These are phyloP conservation scores for Penicillium ucsense DNA, from an alignment of 495 filamentous ascomycete species.

Conservation along the genomic window DNA sequence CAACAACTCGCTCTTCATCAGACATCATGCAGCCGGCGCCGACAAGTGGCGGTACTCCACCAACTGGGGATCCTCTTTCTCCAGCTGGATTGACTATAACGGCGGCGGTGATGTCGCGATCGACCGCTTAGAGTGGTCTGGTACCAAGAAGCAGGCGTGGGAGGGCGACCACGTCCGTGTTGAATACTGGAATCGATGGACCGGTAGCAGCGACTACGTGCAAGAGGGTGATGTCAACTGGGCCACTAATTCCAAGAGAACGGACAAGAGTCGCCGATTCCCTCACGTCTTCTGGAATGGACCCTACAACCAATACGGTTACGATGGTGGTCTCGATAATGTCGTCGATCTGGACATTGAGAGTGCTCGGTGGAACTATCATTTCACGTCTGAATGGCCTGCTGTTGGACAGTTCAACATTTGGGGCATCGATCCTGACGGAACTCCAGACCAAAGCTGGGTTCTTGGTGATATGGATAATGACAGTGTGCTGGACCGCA, in stretches of 20 bases:
- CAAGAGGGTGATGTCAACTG: slow-evolving; percentile 51
- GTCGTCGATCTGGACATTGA: slow-evolving; percentile 37
- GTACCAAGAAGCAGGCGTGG: slow-evolving; percentile 54
- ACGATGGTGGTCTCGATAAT: slow-evolving; percentile 51
- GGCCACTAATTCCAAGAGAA: neutral
- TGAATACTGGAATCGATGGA: slow-evolving; percentile 56
- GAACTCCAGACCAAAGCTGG: slow-evolving; percentile 48
- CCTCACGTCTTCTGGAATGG: slow-evolving; percentile 59
- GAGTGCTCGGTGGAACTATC: slow-evolving; percentile 47
- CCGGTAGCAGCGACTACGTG: slow-evolving; percentile 54
- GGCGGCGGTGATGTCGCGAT: slow-evolving; percentile 40
- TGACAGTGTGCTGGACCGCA: slow-evolving; percentile 51
- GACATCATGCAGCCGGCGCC: slow-evolving; percentile 54
- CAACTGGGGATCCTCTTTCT: slow-evolving; percentile 52
- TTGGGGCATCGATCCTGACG: slow-evolving; percentile 60
- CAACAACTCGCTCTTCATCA: slow-evolving; percentile 38
- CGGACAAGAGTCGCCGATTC: slow-evolving; percentile 30
- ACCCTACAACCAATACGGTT: slow-evolving; percentile 58
- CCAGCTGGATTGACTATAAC: slow-evolving; percentile 46
- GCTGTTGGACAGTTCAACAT: slow-evolving; percentile 53
- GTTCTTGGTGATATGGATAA: slow-evolving; percentile 52
- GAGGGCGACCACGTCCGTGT: slow-evolving; percentile 53
- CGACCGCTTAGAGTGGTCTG: slow-evolving; percentile 42
- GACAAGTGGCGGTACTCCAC: slow-evolving; percentile 54
- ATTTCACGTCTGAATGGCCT: slow-evolving; percentile 58